Evolutionary conservation across 2,329 filamentous ascomycete species (phyloP), one percentile per base, ranked within the genome.

Genomic region (Tolypocladium ophioglossoides): DNA sequence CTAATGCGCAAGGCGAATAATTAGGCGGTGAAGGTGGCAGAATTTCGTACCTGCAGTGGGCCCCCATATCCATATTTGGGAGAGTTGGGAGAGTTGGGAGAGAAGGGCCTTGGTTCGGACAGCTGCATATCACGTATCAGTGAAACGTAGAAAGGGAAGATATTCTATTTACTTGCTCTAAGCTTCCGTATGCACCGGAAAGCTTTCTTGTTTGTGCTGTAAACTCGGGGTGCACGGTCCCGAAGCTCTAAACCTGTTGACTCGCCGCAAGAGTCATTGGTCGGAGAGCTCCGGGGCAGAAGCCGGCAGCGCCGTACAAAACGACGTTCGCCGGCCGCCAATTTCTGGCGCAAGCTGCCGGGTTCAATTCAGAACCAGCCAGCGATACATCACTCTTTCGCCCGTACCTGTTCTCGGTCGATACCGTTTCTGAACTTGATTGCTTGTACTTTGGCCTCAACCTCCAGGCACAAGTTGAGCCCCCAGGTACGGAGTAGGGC

Each of bases 1-100:
- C n/a, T n/a, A n/a, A 27, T 27, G 27, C 6, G 27, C 6, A 27
- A 27, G 50, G 39, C 46, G 49, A 55, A 58, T 39, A 60, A 64
- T 62, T 63, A 61, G 67, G 66, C 66, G 67, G 67, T 69, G 63
- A 59, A 57, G 6, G 20, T 22, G 63, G 64, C 64, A 66, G 63
- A 55, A 58, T 22, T 38, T 32, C 20, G 24, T 27, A 32, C 40
- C 51, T 24, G 20, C n/a, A n/a, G n/a, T n/a, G n/a, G n/a, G n/a
- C n/a, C n/a, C n/a, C n/a, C n/a, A n/a, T n/a, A n/a, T n/a, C n/a
- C n/a, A n/a, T n/a, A n/a, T n/a, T n/a, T n/a, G n/a, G n/a, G n/a
- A n/a, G n/a, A n/a, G n/a, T n/a, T n/a, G n/a, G n/a, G n/a, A n/a
- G n/a, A n/a, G n/a, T n/a, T n/a, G n/a, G n/a, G n/a, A n/a, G n/a